Percentiles rank a stretch among this genome's conserved stretches.
phyloP scores from a whole-genome alignment of 768 basidiomycete genomes.

The Leccinum rimulosum region DNA sequence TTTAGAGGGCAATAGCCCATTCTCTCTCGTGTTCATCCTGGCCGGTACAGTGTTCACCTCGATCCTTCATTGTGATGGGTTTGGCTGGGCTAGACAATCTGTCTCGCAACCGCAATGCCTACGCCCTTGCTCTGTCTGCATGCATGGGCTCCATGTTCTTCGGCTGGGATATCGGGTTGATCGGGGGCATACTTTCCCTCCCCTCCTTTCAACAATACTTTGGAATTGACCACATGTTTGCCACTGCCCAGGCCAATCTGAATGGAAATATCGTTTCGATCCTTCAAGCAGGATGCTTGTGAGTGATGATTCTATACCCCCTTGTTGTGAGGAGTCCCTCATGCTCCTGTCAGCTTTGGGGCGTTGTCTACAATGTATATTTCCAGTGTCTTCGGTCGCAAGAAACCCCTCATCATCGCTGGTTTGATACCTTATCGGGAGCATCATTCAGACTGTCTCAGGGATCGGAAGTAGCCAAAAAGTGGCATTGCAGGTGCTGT shows the following conservation, averaged over 20 bases:
- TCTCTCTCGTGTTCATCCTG: no score
- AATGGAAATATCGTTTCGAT: conserved; percentile 53
- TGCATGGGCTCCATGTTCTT: conserved; percentile 50
- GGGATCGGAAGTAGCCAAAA: conserved; percentile 39
- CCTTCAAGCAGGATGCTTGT: conserved; percentile 50
- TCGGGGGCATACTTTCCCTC: conserved; percentile 49
- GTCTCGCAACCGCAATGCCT: conserved; percentile 42
- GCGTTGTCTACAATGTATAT: conserved; percentile 41
- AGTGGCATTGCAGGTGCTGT: conserved; percentile 39
- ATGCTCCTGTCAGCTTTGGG: conserved; percentile 36
- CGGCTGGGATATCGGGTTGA: conserved; percentile 50
- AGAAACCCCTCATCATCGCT: conserved; percentile 41
- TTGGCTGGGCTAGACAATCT: conserved; percentile 20
- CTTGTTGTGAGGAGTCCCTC: neutral
- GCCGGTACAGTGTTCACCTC: neutral
- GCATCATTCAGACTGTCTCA: conserved; percentile 43
- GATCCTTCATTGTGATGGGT: conserved; percentile 20
- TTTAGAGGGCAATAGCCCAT: no score
- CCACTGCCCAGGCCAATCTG: conserved; percentile 37
- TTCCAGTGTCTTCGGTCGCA: conserved; percentile 45
- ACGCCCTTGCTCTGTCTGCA: conserved; percentile 43
- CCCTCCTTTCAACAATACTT: conserved; percentile 48
- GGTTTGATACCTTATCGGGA: conserved; percentile 46
- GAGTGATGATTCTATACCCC: conserved; percentile 14
- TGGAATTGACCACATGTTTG: conserved; percentile 39